Conservation (phyloP, 257 asterid species). For the Perilla frutescens region DNA sequence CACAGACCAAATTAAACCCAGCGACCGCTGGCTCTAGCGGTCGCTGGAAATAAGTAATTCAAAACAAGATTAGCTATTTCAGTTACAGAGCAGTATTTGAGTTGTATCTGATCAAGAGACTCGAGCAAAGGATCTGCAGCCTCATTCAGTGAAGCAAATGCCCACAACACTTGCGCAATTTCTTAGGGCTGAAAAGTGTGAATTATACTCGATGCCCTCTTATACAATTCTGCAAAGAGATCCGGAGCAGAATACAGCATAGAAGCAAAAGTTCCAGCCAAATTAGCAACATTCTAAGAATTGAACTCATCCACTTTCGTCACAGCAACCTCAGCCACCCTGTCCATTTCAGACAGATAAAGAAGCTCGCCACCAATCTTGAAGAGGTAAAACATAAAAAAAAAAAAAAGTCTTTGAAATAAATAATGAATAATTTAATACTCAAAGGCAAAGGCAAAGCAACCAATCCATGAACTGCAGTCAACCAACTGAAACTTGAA, state of each 20-base stretch:
- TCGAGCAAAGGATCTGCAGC: conserved; percentile 68
- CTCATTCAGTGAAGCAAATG: conserved; percentile 87
- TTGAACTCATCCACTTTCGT: conserved; percentile 74
- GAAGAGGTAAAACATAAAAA: conserved; percentile 16
- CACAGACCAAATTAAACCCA: too few relatives aligned
- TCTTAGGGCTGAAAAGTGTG: conserved; percentile 82
- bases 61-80: conserved; percentile 44
- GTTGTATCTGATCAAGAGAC: conserved; percentile 67
- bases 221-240: conserved; percentile 65
- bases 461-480: background rate
- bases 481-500: conserved; percentile 18
- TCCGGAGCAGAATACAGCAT: conserved; percentile 93
- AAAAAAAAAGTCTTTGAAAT: conserved; percentile 1
- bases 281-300: conserved; percentile 88
- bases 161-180: conserved; percentile 93
- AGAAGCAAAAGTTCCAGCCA: conserved; percentile 95
- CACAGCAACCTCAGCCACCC: conserved; percentile 88
- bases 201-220: conserved; percentile 65
- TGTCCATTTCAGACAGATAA: conserved; percentile 91
- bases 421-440: background rate
- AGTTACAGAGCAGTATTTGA: conserved; percentile 41
- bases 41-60: too few relatives aligned
- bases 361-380: conserved; percentile 97
- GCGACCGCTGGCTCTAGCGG: too few relatives aligned
- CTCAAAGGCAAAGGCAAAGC: too few relatives aligned